Base-by-base conservation (phyloP, 2,329 filamentous ascomycete genomes). In the Colletotrichum kahawae region DNA sequence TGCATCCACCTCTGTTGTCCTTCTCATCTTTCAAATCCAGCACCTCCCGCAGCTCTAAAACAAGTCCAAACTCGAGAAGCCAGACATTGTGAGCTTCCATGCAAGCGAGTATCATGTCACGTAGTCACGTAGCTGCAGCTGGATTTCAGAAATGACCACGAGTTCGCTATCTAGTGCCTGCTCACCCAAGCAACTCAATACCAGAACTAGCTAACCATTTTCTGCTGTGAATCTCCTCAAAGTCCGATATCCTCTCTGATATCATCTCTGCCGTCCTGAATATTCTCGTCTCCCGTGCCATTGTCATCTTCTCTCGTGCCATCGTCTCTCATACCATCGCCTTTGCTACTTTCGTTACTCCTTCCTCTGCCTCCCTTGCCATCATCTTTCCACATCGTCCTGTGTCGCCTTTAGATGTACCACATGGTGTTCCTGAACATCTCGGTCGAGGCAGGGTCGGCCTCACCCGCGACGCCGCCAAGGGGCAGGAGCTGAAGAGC, bases 371-470 rank as follows among this genome's bases (percentile, higher is more conserved):
- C 57, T 10, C 21, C 29, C 18, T 31, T 31, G 2, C 57, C 18
- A 34, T 34, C 29, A 21, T 34, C 29, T 12, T 60, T 13, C 9
- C 31, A 24, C 29, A 34, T 60, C 18, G 24, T 60, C 57, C 57
- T 34, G 16, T n/a, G 31, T 60, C 21, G 57, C 31, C 16, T 21
- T 77, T 78, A 87, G 67, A 87, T 87, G 77, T 82, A 87, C 86
- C 86, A 87, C 85, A 87, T 87, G 9, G 85, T 87, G 29, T 78
- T 67, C 24, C 80, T 79, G 79, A 86, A 73, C 73, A 68, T 80
- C 70, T 8, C 84, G 7, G 81, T 24, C 16, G 36, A 27, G 21
- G 80, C 57, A 5, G 77, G 76, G 13, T 80, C 59, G 18, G 69
- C n/a, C n/a, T 68, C 33, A 78, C 76, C 65, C 12, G 4, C 81